phyloP scores from a whole-genome alignment of 2,329 filamentous ascomycete genomes.

The Beauveria medogensis region DNA sequence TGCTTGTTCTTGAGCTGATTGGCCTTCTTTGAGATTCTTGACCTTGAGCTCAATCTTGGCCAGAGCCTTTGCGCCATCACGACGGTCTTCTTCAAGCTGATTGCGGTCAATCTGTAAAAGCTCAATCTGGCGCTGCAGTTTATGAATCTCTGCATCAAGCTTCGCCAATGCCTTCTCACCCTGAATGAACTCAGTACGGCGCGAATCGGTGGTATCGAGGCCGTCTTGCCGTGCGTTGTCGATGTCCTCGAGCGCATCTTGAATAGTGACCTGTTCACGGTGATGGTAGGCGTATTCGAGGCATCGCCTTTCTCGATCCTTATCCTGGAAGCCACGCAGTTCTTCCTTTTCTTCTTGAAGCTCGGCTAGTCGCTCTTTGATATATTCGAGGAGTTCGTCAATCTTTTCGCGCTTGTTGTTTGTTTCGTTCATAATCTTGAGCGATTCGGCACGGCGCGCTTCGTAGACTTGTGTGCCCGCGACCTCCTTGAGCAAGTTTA shows the following conservation, averaged over 20 bases:
- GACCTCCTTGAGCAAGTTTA: conserved; percentile 93
- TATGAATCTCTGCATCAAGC: conserved; percentile 71
- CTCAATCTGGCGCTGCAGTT: conserved; percentile 74
- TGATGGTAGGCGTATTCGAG: conserved; percentile 93
- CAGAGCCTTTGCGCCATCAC: conserved; percentile 67
- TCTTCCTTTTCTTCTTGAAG: conserved; percentile 97
- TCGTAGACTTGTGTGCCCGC: conserved; percentile 97
- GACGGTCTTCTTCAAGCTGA: conserved; percentile 84
- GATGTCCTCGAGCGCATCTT: conserved; percentile 70
- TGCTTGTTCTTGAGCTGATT: conserved; percentile 67
- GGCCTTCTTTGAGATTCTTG: conserved; percentile 74
- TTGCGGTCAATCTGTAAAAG: conserved; percentile 76
- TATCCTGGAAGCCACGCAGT: conserved; percentile 85
- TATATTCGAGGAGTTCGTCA: conserved; percentile 83
- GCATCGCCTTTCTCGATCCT: conserved; percentile 84
- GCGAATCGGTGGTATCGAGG: conserved; percentile 75
- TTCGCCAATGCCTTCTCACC: conserved; percentile 72
- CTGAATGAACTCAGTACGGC: conserved; percentile 65
- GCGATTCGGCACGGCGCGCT: conserved; percentile 76
- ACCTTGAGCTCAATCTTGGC: conserved; percentile 83
- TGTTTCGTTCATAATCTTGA: conserved; percentile 96
- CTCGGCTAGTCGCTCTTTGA: conserved; percentile 80
- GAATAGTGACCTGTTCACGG: conserved; percentile 74
- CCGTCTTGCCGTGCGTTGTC: conserved; percentile 76
- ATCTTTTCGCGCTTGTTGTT: conserved; percentile 93